A percentile compares a stretch with the other conserved stretches of the same genome.
phyloP scores from a whole-genome alignment of 805 yeast species.

The Candida maltosa region DNA sequence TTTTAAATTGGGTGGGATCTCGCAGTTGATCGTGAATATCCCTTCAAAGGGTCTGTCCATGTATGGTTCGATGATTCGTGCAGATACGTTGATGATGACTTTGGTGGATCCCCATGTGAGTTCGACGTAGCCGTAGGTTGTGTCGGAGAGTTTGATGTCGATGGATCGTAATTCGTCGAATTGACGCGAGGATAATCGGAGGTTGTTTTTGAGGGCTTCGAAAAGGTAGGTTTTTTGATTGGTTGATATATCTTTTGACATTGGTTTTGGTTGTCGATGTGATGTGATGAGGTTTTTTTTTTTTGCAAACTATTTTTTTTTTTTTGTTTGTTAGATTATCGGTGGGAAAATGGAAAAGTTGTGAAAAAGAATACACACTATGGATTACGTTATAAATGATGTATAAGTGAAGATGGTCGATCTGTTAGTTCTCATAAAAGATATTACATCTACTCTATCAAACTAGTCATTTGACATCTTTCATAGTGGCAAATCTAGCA shows the following conservation, averaged over 20 bases:
- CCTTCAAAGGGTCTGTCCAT: conserved; percentile 96
- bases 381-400: too few relatives aligned
- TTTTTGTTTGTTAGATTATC: not conserved
- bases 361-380: not conserved
- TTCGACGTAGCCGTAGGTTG: conserved; percentile 78
- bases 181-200: conserved; percentile 68
- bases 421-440: too few relatives aligned
- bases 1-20: conserved; percentile 76
- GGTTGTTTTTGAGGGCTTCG: conserved; percentile 58
- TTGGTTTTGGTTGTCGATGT: too few relatives aligned
- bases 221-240: conserved; percentile 63
- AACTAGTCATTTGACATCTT: too few relatives aligned
- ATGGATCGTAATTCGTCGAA: conserved; percentile 58
- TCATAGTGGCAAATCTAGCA: too few relatives aligned
- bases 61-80: conserved; percentile 73
- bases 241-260: conserved; percentile 57
- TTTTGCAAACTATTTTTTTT: not conserved
- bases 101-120: conserved; percentile 72
- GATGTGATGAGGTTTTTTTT: not conserved
- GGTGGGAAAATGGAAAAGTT: not conserved
- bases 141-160: conserved; percentile 57
- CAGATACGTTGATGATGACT: conserved; percentile 68
- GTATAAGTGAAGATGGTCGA: too few relatives aligned
- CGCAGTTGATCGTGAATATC: conserved; percentile 76
- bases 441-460: too few relatives aligned